Evolutionary conservation across 2,329 filamentous ascomycete genomes (phyloP).

Genomic region (Monilinia vaccinii-corymbosi): DNA sequence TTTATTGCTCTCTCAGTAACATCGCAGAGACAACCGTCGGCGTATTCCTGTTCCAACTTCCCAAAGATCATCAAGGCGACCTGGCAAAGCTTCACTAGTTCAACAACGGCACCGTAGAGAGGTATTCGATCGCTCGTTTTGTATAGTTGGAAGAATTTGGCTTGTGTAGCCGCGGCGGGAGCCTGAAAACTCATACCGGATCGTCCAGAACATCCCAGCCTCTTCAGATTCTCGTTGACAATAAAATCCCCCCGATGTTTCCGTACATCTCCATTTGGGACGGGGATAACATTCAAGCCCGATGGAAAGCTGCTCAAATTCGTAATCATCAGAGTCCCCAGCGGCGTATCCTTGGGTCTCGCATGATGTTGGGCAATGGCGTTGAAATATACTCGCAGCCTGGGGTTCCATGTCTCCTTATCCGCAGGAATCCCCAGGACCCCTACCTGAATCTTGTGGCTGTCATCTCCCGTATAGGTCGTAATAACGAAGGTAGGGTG

Average conservation of each 20-base stretch:
- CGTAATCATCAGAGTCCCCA: conserved; percentile 87
- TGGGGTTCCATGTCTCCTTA: conserved; percentile 68
- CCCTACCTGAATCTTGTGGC: conserved; percentile 68
- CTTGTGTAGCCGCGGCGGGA: conserved; percentile 71
- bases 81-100: conserved; percentile 87
- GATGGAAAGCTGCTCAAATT: conserved; percentile 90
- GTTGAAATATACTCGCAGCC: conserved; percentile 75
- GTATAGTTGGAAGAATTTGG: conserved; percentile 89
- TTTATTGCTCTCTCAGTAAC: conserved; percentile 81
- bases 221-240: conserved; percentile 89
- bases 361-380: conserved; percentile 81
- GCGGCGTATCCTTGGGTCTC: conserved; percentile 66
- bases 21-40: conserved; percentile 88
- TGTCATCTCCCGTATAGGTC: conserved; percentile 82
- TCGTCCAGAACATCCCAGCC: conserved; percentile 82
- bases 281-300: conserved; percentile 79
- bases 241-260: conserved; percentile 78
- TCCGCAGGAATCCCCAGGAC: conserved; percentile 77
- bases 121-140: conserved; percentile 75
- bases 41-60: conserved; percentile 78
- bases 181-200: conserved; percentile 73
- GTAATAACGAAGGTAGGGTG: conserved; percentile 88
- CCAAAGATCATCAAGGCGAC: conserved; percentile 81
- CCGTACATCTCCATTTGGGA: conserved; percentile 77
- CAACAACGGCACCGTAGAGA: conserved; percentile 69